Evolutionary conservation across 192 early-diverging fungal genomes (phyloP).

Genomic region (Rhizoclosmatium sp.): DNA sequence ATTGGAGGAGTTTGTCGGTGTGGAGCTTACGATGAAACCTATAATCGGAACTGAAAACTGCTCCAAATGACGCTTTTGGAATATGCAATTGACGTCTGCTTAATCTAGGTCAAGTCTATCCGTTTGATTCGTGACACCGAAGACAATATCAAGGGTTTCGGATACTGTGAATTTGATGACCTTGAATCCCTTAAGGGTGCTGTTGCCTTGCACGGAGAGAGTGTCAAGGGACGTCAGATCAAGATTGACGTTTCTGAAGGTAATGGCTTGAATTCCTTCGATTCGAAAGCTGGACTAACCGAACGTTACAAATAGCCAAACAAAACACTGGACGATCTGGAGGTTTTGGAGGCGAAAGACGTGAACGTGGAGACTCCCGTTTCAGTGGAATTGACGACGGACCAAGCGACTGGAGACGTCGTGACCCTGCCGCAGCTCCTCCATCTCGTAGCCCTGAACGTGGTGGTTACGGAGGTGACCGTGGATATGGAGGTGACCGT

Average conservation of each 20-base stretch:
- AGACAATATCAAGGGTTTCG: constrained; percentile 89
- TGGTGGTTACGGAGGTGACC: constrained; percentile 11
- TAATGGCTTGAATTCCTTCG: constrained; percentile 52
- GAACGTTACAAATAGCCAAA: constrained; percentile 31
- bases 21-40: too few species aligned
- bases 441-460: constrained; percentile 10
- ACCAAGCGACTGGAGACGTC: constrained; percentile 34
- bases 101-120: constrained; percentile 70
- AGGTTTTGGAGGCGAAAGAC: constrained; percentile 11
- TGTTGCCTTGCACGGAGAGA: constrained; percentile 71
- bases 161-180: constrained; percentile 94
- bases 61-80: not conserved
- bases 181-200: constrained; percentile 83
- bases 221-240: constrained; percentile 72
- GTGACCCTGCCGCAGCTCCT: not conserved
- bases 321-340: not conserved
- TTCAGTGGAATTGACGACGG: constrained; percentile 18
- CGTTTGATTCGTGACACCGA: constrained; percentile 84
- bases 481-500: not conserved
- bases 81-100: not conserved
- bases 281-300: not conserved
- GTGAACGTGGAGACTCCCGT: constrained; percentile 57
- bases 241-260: constrained; percentile 92
- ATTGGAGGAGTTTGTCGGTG: not conserved
- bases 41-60: too few species aligned